Evolutionary conservation across 345 rosid species (phyloP), one percentile per base, ranked within the genome.

Genomic region (Gossypium mustelinum): DNA sequence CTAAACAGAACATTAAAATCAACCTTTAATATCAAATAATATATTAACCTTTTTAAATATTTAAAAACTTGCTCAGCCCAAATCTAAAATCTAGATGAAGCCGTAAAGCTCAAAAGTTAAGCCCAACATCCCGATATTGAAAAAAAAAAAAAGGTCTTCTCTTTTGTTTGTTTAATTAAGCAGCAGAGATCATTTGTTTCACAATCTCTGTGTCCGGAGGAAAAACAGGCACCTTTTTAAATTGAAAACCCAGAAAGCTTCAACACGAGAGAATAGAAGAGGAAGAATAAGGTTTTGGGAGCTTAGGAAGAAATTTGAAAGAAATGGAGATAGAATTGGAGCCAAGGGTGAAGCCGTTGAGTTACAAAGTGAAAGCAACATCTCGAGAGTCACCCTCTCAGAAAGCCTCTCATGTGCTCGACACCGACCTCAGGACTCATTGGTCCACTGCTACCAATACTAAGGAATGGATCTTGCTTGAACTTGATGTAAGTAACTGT

Each of bases 401-500:
- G 79, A 92, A 89, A 59, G 94, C 97, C 11, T 71, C 84, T 83
- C 86, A 85, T 48, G 86, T 92, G 16, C 93, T 92, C 68, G 97
- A 92, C 70, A 77, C 87, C 11, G 94, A 92, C 88, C 97, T 90
- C 62, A 94, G 97, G 67, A 78, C 88, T 16, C 94, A 92, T 84
- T 92, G 97, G 97, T 92, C 94, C 77, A 81, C 97, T 47, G 91
- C 84, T 43, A 90, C 97, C 77, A 92, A 92, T 84, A 89, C 93
- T 76, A 90, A 92, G 76, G 97, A 92, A 76, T 92, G 97, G 97
- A 90, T 92, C 82, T 78, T 92, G 74, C 90, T 92, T 11, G 97
- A 92, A 77, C 94, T 92, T 76, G 92, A 87, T 71, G 97, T 92
- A 81, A 58, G 73, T 69, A 51, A 17, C 43, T 11, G 7, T 25